These are phyloP conservation scores for Malus orientalis DNA, from an alignment of 306 rosid genomes.

Conservation along the genomic window DNA sequence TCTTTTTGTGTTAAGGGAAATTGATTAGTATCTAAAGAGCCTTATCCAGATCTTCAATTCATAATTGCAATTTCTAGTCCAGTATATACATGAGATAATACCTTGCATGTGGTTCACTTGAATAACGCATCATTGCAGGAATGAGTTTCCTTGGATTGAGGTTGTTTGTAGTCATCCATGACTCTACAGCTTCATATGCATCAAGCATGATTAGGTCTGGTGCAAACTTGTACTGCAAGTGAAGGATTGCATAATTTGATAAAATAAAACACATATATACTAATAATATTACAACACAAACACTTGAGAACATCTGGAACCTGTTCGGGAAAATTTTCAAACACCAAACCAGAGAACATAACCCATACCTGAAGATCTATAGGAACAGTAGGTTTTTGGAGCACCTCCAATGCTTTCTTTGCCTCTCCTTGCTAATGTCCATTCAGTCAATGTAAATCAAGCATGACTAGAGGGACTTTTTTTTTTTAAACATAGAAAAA, in stretches of 20 bases:
- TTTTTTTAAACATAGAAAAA: no score
- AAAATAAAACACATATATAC: not conserved
- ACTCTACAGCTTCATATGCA: conserved; percentile 97
- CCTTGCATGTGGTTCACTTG: conserved; percentile 99
- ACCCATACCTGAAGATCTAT: conserved; percentile 76
- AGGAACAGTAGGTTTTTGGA: conserved; percentile 75
- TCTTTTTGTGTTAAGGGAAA: not conserved
- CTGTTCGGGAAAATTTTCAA: not conserved
- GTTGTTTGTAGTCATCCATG: conserved; percentile 88
- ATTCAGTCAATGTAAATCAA: not conserved
- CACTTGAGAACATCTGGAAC: not conserved
- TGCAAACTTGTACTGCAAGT: conserved; percentile 84
- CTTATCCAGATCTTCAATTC: not conserved
- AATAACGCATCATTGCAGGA: conserved; percentile 99
- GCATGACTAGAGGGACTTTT: not conserved
- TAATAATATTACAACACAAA: not conserved
- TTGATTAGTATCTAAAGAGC: not conserved
- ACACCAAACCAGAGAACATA: conserved; percentile 3
- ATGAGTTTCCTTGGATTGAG: conserved; percentile 91
- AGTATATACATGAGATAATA: conserved; percentile 10
- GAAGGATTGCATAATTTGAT: conserved; percentile 3
- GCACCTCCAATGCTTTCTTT: conserved; percentile 88
- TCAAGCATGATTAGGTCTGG: conserved; percentile 95
- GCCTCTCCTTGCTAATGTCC: conserved; percentile 84
- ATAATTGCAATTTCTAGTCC: not conserved